Conservation (phyloP, 1,284 basidiomycete species). For the Clitocybe nebularis region DNA sequence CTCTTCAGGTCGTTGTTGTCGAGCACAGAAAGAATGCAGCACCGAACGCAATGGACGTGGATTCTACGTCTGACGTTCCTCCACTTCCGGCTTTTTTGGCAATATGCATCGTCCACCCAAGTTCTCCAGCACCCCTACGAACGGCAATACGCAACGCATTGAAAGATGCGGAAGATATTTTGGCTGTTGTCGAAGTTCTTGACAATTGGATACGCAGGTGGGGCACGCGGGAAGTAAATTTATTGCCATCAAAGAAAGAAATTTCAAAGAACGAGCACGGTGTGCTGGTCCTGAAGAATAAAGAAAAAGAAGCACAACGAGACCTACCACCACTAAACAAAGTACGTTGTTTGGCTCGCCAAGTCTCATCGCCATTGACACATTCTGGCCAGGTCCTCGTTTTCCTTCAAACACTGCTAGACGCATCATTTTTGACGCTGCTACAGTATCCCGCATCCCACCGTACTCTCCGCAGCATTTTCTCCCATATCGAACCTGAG, state of each 20-base stretch:
- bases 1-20: slow-evolving; percentile 42
- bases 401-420: slow-evolving; percentile 62
- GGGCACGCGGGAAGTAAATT: slow-evolving; percentile 25
- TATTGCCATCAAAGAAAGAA: slow-evolving; percentile 35
- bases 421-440: slow-evolving; percentile 63
- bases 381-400: slow-evolving; percentile 39
- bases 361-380: neutral
- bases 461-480: slow-evolving; percentile 42
- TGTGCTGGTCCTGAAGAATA: slow-evolving; percentile 33
- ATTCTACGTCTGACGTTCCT: slow-evolving; percentile 34
- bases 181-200: slow-evolving; percentile 45
- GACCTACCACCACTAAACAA: slow-evolving; percentile 48
- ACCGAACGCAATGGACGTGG: slow-evolving; percentile 51
- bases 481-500: slow-evolving; percentile 50
- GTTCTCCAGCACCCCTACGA: slow-evolving; percentile 48
- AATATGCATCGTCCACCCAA: slow-evolving; percentile 48
- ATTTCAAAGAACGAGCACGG: slow-evolving; percentile 36
- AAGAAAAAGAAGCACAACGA: slow-evolving; percentile 23
- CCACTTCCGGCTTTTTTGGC: slow-evolving; percentile 49
- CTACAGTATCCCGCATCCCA: slow-evolving; percentile 59
- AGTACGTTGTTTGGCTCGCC: slow-evolving; percentile 28
- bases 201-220: slow-evolving; percentile 51
- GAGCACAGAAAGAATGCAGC: slow-evolving; percentile 22
- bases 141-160: slow-evolving; percentile 53
- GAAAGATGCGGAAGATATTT: slow-evolving; percentile 49